These are phyloP conservation scores for Taphrina flavorubra DNA, from an alignment of 1,139 yeast genomes.

Conservation along the genomic window DNA sequence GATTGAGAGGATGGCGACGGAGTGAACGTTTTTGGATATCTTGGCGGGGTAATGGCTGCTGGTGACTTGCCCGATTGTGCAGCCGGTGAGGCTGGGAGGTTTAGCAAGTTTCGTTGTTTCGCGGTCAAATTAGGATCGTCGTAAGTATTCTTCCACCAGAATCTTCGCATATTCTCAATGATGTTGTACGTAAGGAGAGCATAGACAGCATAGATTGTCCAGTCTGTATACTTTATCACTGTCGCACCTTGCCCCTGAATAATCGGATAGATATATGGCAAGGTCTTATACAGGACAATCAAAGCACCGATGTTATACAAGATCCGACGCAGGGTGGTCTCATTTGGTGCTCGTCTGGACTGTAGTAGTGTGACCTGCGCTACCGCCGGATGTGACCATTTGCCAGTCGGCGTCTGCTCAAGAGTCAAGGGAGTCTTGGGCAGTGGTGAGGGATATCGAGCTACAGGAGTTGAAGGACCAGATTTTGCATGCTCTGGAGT, in stretches of 20 bases:
- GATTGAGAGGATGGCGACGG: conserved; percentile 32
- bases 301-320: conserved; percentile 24
- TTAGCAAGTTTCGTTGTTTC: conserved; percentile 25
- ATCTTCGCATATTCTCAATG: conserved; percentile 27
- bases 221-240: conserved; percentile 1
- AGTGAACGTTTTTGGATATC: conserved; percentile 29
- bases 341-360: conserved; percentile 31
- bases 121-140: conserved; percentile 29
- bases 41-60: conserved; percentile 28
- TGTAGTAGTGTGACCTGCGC: conserved; percentile 17
- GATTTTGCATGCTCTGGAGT: conserved; percentile 11
- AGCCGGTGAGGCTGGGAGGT: conserved; percentile 34
- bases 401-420: conserved; percentile 35
- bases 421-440: conserved; percentile 15
- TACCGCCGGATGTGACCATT: conserved; percentile 31
- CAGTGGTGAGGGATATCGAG: conserved; percentile 36
- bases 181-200: conserved; percentile 22
- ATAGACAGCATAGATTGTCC: conserved; percentile 23
- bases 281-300: conserved; percentile 17
- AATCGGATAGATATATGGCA: conserved; percentile 9
- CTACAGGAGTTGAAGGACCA: conserved; percentile 17
- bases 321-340: conserved; percentile 27
- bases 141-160: conserved; percentile 31
- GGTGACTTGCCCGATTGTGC: conserved; percentile 5
- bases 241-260: not conserved